phyloP scores from a whole-genome alignment of 495 filamentous ascomycete genomes.

The Penicillium samsonianum region DNA sequence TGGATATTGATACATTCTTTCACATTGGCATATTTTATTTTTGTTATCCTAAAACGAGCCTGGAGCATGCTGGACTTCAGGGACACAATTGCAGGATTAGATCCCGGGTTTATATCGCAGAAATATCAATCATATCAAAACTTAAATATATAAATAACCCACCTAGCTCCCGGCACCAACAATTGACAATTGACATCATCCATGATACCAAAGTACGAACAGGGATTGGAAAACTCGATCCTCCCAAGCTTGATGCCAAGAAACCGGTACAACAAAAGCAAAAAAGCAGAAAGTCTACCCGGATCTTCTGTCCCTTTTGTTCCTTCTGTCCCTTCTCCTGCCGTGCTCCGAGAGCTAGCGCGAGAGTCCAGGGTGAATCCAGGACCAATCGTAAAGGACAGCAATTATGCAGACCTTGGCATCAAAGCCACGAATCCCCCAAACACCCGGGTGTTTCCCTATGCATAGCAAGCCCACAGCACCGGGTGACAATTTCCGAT shows the following conservation, averaged over 20 bases:
- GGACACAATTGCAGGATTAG: neutral
- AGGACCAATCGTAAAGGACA: neutral
- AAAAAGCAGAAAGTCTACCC: neutral
- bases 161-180: neutral
- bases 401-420: neutral
- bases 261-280: neutral
- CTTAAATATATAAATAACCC: neutral
- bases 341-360: neutral
- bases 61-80: neutral
- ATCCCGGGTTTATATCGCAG: too few species aligned
- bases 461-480: neutral
- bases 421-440: neutral
- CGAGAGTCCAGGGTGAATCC: neutral
- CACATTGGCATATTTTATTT: neutral
- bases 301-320: too few species aligned
- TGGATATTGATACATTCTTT: neutral
- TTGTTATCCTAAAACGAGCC: neutral
- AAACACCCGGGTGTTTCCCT: neutral
- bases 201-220: neutral
- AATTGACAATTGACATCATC: too few species aligned
- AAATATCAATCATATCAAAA: neutral
- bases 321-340: neutral
- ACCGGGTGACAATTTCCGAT: neutral
- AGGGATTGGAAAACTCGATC: neutral
- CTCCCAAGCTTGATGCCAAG: neutral